Evolutionary conservation across 805 yeast genomes (phyloP).

Genomic region (Naumovozyma castellii): DNA sequence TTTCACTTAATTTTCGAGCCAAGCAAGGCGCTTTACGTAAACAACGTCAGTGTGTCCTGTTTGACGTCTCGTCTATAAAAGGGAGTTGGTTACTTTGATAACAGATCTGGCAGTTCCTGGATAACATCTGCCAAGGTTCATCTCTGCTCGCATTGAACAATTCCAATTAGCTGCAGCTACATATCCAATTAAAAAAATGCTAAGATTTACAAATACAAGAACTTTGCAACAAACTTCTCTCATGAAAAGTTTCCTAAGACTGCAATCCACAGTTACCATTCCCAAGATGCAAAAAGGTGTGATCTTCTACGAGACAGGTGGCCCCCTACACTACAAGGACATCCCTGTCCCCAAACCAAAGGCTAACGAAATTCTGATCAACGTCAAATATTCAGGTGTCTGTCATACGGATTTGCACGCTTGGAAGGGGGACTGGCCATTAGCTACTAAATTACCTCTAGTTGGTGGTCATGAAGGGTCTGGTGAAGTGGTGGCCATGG

Average conservation of each 20-base stretch:
- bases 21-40: too few species aligned
- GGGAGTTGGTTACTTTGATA: too few species aligned
- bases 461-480: conserved; percentile 67
- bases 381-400: conserved; percentile 56
- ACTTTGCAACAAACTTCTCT: neutral
- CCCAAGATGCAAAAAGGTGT: conserved; percentile 46
- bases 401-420: conserved; percentile 62
- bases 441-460: conserved; percentile 45
- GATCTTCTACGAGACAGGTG: conserved; percentile 42
- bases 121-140: too few species aligned
- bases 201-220: conserved; percentile 6
- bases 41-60: too few species aligned
- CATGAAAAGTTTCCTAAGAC: conserved; percentile 11
- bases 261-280: conserved; percentile 23
- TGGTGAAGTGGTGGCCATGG: conserved; percentile 52
- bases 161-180: too few species aligned
- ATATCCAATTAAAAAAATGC: too few species aligned
- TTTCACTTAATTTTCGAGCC: too few species aligned
- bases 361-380: conserved; percentile 46
- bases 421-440: conserved; percentile 63
- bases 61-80: too few species aligned
- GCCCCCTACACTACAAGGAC: conserved; percentile 40
- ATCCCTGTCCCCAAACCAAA: conserved; percentile 50
- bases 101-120: too few species aligned
- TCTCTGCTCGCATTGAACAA: too few species aligned